Evolutionary conservation across 106 monocot genomes (phyloP), one percentile per base, ranked within the genome.

Genomic region (Apostasia ramifera): DNA sequence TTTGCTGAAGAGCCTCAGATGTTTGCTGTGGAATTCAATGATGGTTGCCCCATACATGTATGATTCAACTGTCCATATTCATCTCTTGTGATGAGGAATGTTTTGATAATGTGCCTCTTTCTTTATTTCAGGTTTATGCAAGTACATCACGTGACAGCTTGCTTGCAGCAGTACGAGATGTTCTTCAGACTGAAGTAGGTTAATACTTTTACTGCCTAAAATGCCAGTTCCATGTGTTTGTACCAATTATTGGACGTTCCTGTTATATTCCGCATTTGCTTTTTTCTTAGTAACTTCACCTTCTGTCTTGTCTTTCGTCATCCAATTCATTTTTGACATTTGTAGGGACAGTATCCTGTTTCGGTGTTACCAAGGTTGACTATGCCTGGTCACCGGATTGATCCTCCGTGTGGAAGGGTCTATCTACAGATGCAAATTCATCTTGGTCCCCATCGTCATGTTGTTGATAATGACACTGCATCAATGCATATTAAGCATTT

Each of bases 1-100:
- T 90, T 98, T 82, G 89, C 85, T 40, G 98, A 98, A 80, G 98
- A 98, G 63, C 98, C 98, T 55, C 98, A 98, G 57, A 92, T 93
- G 98, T 98, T 98, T 80, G 98, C 93, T 44, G 52, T 93, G 76
- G 98, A 98, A 85, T 98, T 93, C 77, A 90, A 79, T 80, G 98
- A 98, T 85, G 98, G 98, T 10, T 93, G 92, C 71, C 98, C 89
- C 37, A 80, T 87, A 73, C 92, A 98, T 78, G 98, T 98, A 83
- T 38, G 48, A 26, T 12, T 49, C 12, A 65, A 26, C 15, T 37
- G 26, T 3, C 47, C 8, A 2, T 49, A 1, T 49, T 44, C 2
- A 47, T 62, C 45, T 62, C 42, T 47, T 8, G 26, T 57, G 10
- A 55, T 6, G 15, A 15, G 10, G 8, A 53, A 52, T 54, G 15